Base-by-base conservation (phyloP, 163 green algal species). In the Scenedesmus sp. region DNA sequence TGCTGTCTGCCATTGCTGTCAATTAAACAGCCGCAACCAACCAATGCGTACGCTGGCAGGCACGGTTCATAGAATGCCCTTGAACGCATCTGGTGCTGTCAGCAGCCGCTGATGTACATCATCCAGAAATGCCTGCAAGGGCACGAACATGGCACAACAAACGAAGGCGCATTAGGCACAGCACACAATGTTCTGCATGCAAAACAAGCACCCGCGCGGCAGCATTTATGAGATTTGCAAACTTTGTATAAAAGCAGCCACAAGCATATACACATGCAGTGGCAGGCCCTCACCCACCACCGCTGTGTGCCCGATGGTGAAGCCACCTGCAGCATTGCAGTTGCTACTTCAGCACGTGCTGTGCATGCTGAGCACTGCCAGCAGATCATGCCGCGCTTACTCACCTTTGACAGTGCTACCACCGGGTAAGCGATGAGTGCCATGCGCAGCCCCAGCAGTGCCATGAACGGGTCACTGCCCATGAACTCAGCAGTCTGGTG, bases 401-500 rank as follows among this genome's bases (percentile, higher is more conserved):
- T 6, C 56, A 91, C 87, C 87, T 81, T 91, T n/a, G 10, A 37
- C 22, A 91, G 56, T n/a, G 53, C 87, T 35, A 91, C 78, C 53
- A 91, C 59, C 10, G 87, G 87, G 56, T 91, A 91, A 3, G 87
- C 87, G 12, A 91, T 81, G 42, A 91, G 78, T 20, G 78, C 22
- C 18, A 91, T 91, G 72, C 87, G 78, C 56, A 91, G 6, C 12
- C 87, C 87, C 30, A 91, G 59, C 35, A 68, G n/a, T 51, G 56
- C 78, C 79, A 91, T 91, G 30, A 91, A 35, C 18, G 78, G 87
- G 56, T 91, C 87, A 33, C 59, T 87, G 87, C 87, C 78, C 87
- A 91, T 90, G 72, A 91, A 91, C 78, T 91, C 87, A 12, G 79
- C 87, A 59, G 59, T 82, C 87, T 91, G 87, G 30, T 37, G 24